These are phyloP conservation scores for Talaromyces sp. DNA, from an alignment of 2,329 filamentous ascomycete species.

Conservation along the genomic window DNA sequence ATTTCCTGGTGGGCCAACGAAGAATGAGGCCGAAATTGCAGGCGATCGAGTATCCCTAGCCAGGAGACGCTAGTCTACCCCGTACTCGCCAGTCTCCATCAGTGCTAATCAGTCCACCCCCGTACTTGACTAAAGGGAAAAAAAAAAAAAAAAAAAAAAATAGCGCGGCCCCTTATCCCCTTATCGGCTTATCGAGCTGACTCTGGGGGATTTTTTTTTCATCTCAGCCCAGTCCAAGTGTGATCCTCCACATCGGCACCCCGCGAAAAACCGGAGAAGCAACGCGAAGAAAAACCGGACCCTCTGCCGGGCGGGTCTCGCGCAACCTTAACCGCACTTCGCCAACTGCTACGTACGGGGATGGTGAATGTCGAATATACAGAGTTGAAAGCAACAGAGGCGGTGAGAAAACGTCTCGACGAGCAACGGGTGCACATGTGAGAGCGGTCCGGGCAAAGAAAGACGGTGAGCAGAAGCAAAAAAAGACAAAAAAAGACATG, in stretches of 20 bases:
- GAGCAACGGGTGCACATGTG: background rate
- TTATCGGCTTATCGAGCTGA: background rate
- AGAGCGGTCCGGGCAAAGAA: background rate
- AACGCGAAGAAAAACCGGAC: slow-evolving; percentile 10
- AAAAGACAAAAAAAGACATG: background rate
- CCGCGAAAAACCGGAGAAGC: slow-evolving; percentile 7
- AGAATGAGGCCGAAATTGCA: background rate
- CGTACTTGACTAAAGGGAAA: background rate
- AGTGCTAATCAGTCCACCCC: background rate
- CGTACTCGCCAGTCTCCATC: background rate
- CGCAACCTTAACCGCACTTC: background rate
- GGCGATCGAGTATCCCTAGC: background rate
- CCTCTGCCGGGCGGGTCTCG: slow-evolving; percentile 2
- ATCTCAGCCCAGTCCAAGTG: background rate
- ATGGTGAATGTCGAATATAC: background rate
- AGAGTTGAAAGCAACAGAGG: background rate
- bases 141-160: background rate
- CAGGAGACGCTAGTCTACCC: background rate
- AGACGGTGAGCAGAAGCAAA: background rate
- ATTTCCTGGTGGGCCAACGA: background rate
- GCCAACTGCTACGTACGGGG: background rate
- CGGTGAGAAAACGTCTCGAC: background rate
- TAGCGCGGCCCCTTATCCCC: slow-evolving; percentile 4
- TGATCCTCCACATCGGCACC: slow-evolving; percentile 4
- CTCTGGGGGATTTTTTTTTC: background rate